Evolutionary conservation across 305 asterid genomes (phyloP).

Genomic region (Plantago coronopus): DNA sequence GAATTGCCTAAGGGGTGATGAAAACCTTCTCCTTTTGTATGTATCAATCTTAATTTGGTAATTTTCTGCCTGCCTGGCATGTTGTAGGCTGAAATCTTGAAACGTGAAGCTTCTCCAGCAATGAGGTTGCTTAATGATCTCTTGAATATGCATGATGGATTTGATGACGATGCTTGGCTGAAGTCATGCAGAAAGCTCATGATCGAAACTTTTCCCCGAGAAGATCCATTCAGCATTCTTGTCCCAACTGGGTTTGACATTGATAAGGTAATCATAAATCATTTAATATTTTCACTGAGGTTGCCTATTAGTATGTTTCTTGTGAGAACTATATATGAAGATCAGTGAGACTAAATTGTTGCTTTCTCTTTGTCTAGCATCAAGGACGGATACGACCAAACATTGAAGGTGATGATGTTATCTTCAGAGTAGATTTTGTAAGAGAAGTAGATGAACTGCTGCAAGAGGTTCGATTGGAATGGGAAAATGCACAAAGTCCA

Average conservation of each 20-base stretch:
- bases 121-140: slow-evolving; percentile 85
- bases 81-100: slow-evolving; percentile 75
- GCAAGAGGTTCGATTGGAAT: slow-evolving; percentile 61
- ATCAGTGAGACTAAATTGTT: not conserved
- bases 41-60: not conserved
- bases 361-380: slow-evolving; percentile 38
- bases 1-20: too few species aligned
- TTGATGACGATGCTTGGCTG: slow-evolving; percentile 78
- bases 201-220: slow-evolving; percentile 83
- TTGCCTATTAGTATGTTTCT: not conserved
- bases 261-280: slow-evolving; percentile 65
- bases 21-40: not conserved
- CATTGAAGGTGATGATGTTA: slow-evolving; percentile 59
- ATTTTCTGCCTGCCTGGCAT: slow-evolving; percentile 3
- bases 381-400: slow-evolving; percentile 73
- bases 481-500: slow-evolving; percentile 31
- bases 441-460: slow-evolving; percentile 71
- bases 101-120: slow-evolving; percentile 82
- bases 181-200: slow-evolving; percentile 73
- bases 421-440: slow-evolving; percentile 79
- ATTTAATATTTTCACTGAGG: not conserved
- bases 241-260: slow-evolving; percentile 87
- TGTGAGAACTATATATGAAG: slow-evolving; percentile 3
- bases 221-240: slow-evolving; percentile 92
- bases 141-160: slow-evolving; percentile 79